A percentile compares a stretch with the other conserved stretches of the same genome.
phyloP scores from a whole-genome alignment of 306 rosid genomes.

The Rosa lucieae region DNA sequence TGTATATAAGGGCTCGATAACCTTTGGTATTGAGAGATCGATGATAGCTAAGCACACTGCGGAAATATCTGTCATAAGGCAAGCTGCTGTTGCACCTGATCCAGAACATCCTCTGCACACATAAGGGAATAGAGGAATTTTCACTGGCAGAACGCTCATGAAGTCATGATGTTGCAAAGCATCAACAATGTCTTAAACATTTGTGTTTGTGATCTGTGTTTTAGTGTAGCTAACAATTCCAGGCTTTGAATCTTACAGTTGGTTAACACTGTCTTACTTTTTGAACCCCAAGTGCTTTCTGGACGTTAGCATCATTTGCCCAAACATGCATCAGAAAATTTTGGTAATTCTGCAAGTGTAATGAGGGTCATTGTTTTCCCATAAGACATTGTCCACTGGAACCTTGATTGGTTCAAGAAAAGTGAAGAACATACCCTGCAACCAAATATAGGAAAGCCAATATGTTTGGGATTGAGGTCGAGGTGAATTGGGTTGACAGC shows the following conservation, averaged over 20 bases:
- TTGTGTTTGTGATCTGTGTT: not conserved
- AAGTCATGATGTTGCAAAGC: not conserved
- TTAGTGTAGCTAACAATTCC: not conserved
- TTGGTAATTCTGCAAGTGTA: constrained; percentile 16
- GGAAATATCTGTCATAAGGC: constrained; percentile 1
- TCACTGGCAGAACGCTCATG: not conserved
- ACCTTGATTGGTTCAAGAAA: not conserved
- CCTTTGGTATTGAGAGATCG: constrained; percentile 35
- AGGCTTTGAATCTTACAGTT: not conserved
- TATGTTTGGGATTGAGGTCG: not conserved
- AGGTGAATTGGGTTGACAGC: not conserved
- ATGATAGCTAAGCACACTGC: constrained; percentile 37
- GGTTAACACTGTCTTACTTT: constrained; percentile 14
- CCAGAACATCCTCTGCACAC: constrained; percentile 21
- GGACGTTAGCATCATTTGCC: constrained; percentile 31
- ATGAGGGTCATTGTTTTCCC: not conserved
- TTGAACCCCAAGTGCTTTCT: constrained; percentile 20
- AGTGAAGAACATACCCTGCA: constrained; percentile 16
- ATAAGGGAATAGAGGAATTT: not conserved
- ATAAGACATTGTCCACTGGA: not conserved
- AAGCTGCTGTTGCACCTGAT: constrained; percentile 22
- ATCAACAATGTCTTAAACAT: not conserved
- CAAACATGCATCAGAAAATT: constrained; percentile 20
- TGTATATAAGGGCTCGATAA: constrained; percentile 47
- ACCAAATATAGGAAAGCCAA: constrained; percentile 4